phyloP scores from a whole-genome alignment of 1,284 basidiomycete genomes.

The Athelia psychrophila region DNA sequence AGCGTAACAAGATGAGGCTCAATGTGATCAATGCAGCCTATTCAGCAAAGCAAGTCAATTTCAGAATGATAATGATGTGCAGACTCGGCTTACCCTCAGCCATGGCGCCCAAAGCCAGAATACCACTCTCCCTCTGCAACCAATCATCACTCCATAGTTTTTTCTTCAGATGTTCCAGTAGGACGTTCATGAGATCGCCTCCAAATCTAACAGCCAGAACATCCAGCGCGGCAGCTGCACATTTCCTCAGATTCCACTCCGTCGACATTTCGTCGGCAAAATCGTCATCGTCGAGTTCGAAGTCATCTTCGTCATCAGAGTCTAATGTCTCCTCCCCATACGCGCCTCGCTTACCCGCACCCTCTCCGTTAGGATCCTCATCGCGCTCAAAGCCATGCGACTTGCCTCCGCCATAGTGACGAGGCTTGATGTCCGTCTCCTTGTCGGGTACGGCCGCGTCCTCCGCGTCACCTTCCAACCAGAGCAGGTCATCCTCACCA shows the following conservation, averaged over 20 bases:
- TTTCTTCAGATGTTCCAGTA: conserved; percentile 89
- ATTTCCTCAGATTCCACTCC: conserved; percentile 99
- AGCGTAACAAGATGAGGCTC: conserved; percentile 93
- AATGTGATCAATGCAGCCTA: conserved; percentile 95
- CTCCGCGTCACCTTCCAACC: conserved; percentile 91
- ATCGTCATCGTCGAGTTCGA: conserved; percentile 86
- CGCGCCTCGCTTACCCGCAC: conserved; percentile 50
- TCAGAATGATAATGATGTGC: neutral
- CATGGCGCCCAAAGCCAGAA: conserved; percentile 95
- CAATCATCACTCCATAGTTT: conserved; percentile 94
- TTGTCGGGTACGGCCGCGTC: conserved; percentile 91
- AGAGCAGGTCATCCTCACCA: conserved; percentile 93
- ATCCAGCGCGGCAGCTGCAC: conserved; percentile 95
- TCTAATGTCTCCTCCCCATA: conserved; percentile 72
- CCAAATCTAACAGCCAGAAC: conserved; percentile 94
- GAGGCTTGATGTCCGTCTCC: conserved; percentile 94
- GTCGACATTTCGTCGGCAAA: conserved; percentile 97
- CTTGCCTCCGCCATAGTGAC: conserved; percentile 82
- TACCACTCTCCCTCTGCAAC: conserved; percentile 94
- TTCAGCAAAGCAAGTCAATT: conserved; percentile 10
- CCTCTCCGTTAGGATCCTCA: conserved; percentile 41
- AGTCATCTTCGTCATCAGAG: conserved; percentile 84
- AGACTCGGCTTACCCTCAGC: conserved; percentile 84
- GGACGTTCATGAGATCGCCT: conserved; percentile 82
- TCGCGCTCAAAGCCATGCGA: conserved; percentile 84